Conservation (phyloP, 805 yeast species). For the Cyberlindnera samutprakarnensis region DNA sequence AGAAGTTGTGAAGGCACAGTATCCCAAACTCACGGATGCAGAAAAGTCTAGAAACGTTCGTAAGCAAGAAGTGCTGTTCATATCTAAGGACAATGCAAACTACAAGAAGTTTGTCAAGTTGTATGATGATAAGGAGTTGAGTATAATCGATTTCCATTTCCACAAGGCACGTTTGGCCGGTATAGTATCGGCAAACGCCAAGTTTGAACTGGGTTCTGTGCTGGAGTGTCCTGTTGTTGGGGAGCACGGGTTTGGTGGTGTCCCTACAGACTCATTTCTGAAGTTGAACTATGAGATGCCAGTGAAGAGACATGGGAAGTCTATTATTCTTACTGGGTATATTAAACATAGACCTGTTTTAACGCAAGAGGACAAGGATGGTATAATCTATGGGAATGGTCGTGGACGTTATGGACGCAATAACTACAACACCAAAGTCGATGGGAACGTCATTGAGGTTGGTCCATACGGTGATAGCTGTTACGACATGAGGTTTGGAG, state of each 20-base stretch:
- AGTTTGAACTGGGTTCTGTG: constrained; percentile 24
- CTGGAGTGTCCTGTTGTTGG: constrained; percentile 28
- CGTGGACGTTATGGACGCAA: constrained; percentile 22
- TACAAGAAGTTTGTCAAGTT: constrained; percentile 26
- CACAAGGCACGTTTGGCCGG: constrained; percentile 56
- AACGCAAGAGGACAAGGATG: constrained; percentile 61
- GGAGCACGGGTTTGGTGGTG: constrained; percentile 27
- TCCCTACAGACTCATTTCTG: constrained; percentile 34
- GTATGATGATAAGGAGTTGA: constrained; percentile 16
- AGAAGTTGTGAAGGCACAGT: constrained; percentile 56
- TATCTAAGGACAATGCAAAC: constrained; percentile 56
- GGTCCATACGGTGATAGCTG: constrained; percentile 43
- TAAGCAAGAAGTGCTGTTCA: constrained; percentile 60
- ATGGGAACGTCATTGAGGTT: constrained; percentile 33
- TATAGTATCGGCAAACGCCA: constrained; percentile 30
- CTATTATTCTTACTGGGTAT: constrained; percentile 78
- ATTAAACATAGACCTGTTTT: constrained; percentile 55
- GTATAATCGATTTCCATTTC: constrained; percentile 35
- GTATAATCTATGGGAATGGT: constrained; percentile 41
- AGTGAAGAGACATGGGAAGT: constrained; percentile 49
- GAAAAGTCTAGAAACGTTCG: constrained; percentile 65
- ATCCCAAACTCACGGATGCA: constrained; percentile 53
- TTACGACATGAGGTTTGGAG: constrained; percentile 43
- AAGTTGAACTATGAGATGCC: constrained; percentile 57
- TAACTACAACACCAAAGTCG: constrained; percentile 21